Conservation (phyloP, 192 early-diverging fungal genomes). For the Allomyces arbusculus region DNA sequence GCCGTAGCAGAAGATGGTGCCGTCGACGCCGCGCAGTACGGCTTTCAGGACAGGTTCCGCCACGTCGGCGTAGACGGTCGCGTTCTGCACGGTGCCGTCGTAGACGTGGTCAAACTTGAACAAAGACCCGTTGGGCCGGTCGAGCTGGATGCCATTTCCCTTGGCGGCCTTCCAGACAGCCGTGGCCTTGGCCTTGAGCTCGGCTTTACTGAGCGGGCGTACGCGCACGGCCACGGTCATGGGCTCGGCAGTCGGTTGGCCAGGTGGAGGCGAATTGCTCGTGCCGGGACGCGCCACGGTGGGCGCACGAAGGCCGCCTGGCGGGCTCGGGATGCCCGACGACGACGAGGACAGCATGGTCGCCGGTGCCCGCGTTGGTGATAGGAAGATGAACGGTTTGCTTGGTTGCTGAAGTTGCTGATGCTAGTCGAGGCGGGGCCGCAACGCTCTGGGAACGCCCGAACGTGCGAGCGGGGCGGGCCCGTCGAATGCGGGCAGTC, state of each 20-base stretch:
- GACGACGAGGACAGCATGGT: too few species aligned
- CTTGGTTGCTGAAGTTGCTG: too few species aligned
- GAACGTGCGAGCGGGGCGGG: too few species aligned
- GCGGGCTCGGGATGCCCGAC: too few species aligned
- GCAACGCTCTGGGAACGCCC: too few species aligned
- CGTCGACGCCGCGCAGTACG: background rate
- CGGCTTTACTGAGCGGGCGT: background rate
- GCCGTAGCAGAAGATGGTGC: slow-evolving; percentile 3
- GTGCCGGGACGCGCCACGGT: too few species aligned
- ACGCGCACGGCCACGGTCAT: background rate
- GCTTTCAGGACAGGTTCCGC: background rate
- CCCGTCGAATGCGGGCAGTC: too few species aligned
- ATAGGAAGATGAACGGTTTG: too few species aligned
- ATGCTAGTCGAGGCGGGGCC: too few species aligned
- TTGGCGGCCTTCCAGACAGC: background rate
- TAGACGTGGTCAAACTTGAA: background rate
- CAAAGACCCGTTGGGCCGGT: background rate
- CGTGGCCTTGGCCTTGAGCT: background rate
- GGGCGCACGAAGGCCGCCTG: too few species aligned
- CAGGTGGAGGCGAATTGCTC: too few species aligned
- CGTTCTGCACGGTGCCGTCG: background rate
- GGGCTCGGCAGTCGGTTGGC: background rate
- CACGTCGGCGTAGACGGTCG: background rate
- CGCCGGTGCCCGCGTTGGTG: too few species aligned
- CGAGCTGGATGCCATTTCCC: background rate